phyloP scores from a whole-genome alignment of 2,329 filamentous ascomycete genomes.

The Lasiodiplodia hormozganensis region DNA sequence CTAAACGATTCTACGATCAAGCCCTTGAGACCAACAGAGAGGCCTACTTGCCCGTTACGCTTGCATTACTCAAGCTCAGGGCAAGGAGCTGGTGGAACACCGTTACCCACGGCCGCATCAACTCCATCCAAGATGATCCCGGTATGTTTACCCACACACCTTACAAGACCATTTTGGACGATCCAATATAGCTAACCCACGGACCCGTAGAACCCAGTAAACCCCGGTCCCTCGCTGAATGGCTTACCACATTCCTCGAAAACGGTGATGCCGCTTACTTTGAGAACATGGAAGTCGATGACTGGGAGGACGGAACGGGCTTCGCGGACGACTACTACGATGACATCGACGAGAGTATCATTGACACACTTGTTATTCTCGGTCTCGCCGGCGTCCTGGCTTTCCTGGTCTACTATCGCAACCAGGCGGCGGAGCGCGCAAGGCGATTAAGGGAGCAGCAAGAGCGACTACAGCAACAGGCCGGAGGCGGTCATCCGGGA shows the following conservation, averaged over 20 bases:
- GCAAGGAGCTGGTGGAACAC: conserved; percentile 93
- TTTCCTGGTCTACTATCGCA: conserved; percentile 80
- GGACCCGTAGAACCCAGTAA: conserved; percentile 66
- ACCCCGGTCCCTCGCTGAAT: conserved; percentile 81
- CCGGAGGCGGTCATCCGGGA: neutral
- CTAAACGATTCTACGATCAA: conserved; percentile 94
- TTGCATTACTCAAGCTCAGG: conserved; percentile 85
- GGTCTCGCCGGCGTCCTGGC: conserved; percentile 76
- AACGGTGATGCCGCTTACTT: conserved; percentile 58
- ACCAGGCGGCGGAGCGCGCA: conserved; percentile 61
- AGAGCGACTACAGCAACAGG: conserved; percentile 37
- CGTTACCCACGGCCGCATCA: conserved; percentile 86
- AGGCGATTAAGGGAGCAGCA: conserved; percentile 40
- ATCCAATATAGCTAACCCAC: conserved; percentile 38
- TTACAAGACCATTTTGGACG: neutral
- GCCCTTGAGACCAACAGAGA: conserved; percentile 90
- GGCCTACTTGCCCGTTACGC: conserved; percentile 89
- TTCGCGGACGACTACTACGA: conserved; percentile 68
- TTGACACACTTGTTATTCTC: conserved; percentile 87
- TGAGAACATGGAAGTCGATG: conserved; percentile 62
- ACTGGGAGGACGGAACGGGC: conserved; percentile 46
- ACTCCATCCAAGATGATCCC: conserved; percentile 89
- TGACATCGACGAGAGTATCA: conserved; percentile 75
- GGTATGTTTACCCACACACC: conserved; percentile 55
- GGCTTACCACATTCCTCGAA: conserved; percentile 84